Percentiles rank a stretch among this genome's conserved stretches.
These are phyloP conservation scores for Beauveria rudraprayagi DNA, from an alignment of 2,329 filamentous ascomycete genomes.

Conservation along the genomic window DNA sequence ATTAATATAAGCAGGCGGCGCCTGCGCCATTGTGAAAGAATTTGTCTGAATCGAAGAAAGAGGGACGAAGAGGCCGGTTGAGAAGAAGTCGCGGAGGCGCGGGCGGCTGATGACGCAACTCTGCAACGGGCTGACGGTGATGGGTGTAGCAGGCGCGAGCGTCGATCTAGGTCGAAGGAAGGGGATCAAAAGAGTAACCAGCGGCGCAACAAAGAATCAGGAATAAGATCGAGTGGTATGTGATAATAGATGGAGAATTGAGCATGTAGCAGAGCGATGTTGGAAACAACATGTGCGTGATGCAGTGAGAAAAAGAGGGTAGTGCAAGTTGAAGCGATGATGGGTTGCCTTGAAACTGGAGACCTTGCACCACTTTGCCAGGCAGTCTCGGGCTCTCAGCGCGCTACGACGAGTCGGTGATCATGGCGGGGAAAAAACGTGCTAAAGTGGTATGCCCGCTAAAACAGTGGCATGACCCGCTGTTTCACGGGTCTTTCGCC, in stretches of 20 bases:
- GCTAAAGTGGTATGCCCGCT: background rate
- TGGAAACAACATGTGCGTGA: background rate
- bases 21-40: slow-evolving; percentile 29
- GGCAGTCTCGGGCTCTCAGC: too few species aligned
- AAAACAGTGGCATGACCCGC: too few species aligned
- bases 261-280: background rate
- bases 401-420: background rate
- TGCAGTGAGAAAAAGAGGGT: background rate
- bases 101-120: background rate
- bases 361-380: background rate
- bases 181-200: background rate
- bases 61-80: background rate
- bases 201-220: background rate
- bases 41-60: slow-evolving; percentile 4
- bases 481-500: too few species aligned
- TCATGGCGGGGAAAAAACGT: background rate
- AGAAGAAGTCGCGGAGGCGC: background rate
- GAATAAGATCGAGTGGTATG: background rate
- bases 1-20: slow-evolving; percentile 65
- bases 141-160: background rate
- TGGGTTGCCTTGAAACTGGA: background rate
- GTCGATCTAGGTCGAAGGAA: background rate
- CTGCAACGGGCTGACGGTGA: background rate
- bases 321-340: background rate
- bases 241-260: background rate